Percentiles rank a stretch among this genome's conserved stretches.
phyloP scores from a whole-genome alignment of 1,284 basidiomycete genomes.

The Sanghuangporus sanghuang region DNA sequence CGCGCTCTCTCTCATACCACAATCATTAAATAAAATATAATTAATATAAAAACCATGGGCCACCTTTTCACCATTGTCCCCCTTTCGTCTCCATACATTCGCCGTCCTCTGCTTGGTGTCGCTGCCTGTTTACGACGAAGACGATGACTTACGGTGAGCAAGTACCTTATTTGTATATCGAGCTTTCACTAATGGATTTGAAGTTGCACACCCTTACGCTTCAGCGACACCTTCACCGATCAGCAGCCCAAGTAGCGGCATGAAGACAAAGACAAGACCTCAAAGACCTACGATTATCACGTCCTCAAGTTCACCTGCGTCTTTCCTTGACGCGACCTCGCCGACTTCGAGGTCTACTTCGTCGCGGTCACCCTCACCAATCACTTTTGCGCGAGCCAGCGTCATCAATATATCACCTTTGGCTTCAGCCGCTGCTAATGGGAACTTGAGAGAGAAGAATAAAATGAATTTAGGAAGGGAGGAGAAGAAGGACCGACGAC shows the following conservation, averaged over 20 bases:
- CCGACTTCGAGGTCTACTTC: not conserved
- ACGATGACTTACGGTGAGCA: not conserved
- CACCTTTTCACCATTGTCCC: not conserved
- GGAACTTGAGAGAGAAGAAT: not conserved
- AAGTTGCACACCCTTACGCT: slow-evolving; percentile 10
- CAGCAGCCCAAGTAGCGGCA: not conserved
- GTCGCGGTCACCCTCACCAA: not conserved
- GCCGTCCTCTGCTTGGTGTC: not conserved
- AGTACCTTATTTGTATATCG: not conserved
- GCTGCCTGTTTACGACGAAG: not conserved
- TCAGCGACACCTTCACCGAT: not conserved
- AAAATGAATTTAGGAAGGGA: not conserved
- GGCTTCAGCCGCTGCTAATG: not conserved
- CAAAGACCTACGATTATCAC: not conserved
- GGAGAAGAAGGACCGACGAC: slow-evolving; percentile 6
- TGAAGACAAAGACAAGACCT: not conserved
- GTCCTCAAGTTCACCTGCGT: not conserved
- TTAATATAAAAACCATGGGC: not conserved
- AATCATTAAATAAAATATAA: not conserved
- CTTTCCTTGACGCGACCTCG: slow-evolving; percentile 1
- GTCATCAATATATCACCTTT: not conserved
- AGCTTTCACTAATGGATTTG: not conserved
- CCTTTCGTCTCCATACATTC: not conserved
- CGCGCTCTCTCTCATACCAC: not conserved
- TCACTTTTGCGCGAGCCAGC: slow-evolving; percentile 6